These are phyloP conservation scores for Ensete glaucum DNA, from an alignment of 176 grass and related monocot genomes.

Conservation along the genomic window DNA sequence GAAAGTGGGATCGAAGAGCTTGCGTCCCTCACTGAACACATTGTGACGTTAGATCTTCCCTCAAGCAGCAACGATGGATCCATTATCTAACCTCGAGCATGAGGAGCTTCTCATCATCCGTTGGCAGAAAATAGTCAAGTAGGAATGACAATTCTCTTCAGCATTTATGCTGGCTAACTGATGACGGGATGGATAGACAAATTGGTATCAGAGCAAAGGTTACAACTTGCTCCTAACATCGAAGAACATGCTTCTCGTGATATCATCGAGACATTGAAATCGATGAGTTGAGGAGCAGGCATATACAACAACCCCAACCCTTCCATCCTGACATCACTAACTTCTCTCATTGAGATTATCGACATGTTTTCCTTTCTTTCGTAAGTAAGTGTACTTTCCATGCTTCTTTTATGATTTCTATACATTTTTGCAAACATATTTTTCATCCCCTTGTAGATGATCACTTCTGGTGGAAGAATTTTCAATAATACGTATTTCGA, in stretches of 20 bases:
- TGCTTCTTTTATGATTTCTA: background rate
- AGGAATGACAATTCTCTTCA: constrained; percentile 17
- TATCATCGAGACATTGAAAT: too few relatives aligned
- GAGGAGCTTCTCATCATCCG: background rate
- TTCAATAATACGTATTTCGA: background rate
- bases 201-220: too few relatives aligned
- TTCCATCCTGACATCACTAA: too few relatives aligned
- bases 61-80: background rate
- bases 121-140: background rate
- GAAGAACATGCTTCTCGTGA: too few relatives aligned
- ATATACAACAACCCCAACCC: too few relatives aligned
- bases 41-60: constrained; percentile 1
- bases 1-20: background rate
- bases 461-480: background rate
- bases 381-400: background rate
- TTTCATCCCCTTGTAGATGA: background rate
- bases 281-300: too few relatives aligned
- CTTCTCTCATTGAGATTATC: background rate
- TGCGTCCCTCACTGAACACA: background rate
- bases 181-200: too few relatives aligned
- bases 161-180: background rate
- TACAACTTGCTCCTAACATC: too few relatives aligned
- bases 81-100: constrained; percentile 19
- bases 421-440: background rate
- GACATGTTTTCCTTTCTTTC: background rate